Evolutionary conservation across 2,329 filamentous ascomycete species (phyloP).

Genomic region (Bipolaris cookei): DNA sequence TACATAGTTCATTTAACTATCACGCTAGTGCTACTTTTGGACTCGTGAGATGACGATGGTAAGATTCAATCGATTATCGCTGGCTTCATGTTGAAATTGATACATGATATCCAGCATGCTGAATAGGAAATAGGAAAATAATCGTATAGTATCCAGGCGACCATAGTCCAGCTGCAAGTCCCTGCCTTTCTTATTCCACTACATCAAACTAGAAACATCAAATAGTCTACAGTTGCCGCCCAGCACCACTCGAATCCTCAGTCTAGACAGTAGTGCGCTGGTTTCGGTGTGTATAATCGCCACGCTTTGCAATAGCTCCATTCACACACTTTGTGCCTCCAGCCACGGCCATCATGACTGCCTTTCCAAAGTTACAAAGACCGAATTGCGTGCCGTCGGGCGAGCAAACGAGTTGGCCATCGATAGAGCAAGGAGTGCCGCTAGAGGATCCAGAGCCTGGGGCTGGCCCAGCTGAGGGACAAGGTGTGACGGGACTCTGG

Average conservation of each 20-base stretch:
- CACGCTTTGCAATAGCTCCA: conserved; percentile 46
- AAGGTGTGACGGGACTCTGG: not conserved
- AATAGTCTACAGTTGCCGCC: too few species aligned
- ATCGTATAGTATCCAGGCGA: too few species aligned
- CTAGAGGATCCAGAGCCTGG: conserved; percentile 5
- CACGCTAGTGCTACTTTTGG: too few species aligned
- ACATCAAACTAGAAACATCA: too few species aligned
- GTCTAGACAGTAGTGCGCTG: conserved; percentile 9
- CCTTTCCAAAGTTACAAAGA: conserved; percentile 50
- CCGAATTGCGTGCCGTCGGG: conserved; percentile 47
- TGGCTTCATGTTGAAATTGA: too few species aligned
- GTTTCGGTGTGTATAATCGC: conserved; percentile 20
- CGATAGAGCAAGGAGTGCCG: conserved; percentile 35
- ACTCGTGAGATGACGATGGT: too few species aligned
- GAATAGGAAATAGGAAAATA: too few species aligned
- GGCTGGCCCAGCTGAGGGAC: not conserved
- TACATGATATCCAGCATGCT: too few species aligned
- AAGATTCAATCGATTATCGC: too few species aligned
- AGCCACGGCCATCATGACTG: conserved; percentile 50
- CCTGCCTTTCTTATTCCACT: too few species aligned
- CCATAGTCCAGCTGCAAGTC: too few species aligned
- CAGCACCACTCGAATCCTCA: not conserved
- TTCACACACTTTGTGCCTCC: conserved; percentile 51
- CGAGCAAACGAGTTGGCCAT: conserved; percentile 50
- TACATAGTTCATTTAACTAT: not conserved